phyloP scores from a whole-genome alignment of 1,284 basidiomycete species.

The Sanghuangporus sanghuang region DNA sequence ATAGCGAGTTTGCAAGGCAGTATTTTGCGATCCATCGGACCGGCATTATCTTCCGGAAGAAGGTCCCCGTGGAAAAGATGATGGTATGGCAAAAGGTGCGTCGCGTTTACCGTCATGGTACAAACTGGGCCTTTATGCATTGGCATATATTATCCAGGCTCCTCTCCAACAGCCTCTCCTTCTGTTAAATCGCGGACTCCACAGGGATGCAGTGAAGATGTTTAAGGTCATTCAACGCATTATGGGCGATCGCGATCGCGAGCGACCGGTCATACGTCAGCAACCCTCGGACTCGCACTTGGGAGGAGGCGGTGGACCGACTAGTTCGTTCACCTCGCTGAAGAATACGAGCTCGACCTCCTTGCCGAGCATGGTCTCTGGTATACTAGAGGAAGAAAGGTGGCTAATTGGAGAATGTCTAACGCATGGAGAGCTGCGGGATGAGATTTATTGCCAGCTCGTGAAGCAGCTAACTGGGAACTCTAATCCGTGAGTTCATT shows the following conservation, averaged over 20 bases:
- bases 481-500: constrained; percentile 58
- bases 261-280: constrained; percentile 44
- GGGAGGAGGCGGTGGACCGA: constrained; percentile 27
- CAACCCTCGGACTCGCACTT: constrained; percentile 32
- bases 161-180: constrained; percentile 73
- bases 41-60: constrained; percentile 77
- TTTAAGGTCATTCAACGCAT: constrained; percentile 89
- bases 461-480: constrained; percentile 88
- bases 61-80: constrained; percentile 75
- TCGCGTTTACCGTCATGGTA: background rate
- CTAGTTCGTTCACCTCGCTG: constrained; percentile 26
- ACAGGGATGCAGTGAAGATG: constrained; percentile 72
- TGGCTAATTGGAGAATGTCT: constrained; percentile 82
- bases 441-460: constrained; percentile 89
- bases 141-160: constrained; percentile 31
- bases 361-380: constrained; percentile 32
- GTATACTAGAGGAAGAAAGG: constrained; percentile 76
- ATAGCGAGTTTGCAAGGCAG: constrained; percentile 76
- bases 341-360: constrained; percentile 52
- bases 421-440: constrained; percentile 73
- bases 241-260: constrained; percentile 86
- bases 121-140: background rate
- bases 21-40: constrained; percentile 88
- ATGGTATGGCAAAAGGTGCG: constrained; percentile 86
- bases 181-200: constrained; percentile 57